Evolutionary conservation across 208 protist species (phyloP), one percentile per base, ranked within the genome.

Genomic region (Porcisia hertigi): DNA sequence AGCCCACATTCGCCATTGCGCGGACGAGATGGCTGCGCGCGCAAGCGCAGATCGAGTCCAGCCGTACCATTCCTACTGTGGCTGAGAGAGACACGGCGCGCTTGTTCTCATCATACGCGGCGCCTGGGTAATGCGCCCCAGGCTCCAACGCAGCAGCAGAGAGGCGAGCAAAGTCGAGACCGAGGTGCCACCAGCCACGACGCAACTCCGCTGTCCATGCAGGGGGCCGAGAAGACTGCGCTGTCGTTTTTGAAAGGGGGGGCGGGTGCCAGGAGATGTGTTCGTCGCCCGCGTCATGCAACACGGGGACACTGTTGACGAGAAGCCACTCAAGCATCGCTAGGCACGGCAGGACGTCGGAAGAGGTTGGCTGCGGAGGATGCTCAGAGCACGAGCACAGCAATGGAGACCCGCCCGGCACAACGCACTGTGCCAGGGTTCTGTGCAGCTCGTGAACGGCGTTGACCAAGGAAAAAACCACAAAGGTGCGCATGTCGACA

Each of bases 271-370:
- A 67, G n/a, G 66, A 41, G 66, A 25, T 45, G 6, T 57, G 43
- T 5, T 14, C 18, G 14, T 43, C 47, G 66, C 47, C 39, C 47
- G 18, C 54, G 69, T 45, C 49, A 58, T 49, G 34, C 9, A 72
- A 0, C 14, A 72, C 20, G 45, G 71, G 71, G 25, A 54, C 45
- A 39, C 71, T 65, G 57, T 53, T 25, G 8, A 74, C 70, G 71
- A 75, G 41, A n/a, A 75, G 71, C 71, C 71, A 65, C 57, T 75
- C 71, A n/a, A 65, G 52, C 71, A 75, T 65, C 25, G 11, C 71
- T 30, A 72, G 25, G 36, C 69, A 72, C 34, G 36, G 20, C 20
- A 34, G 39, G 9, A 36, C 36, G 25, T 41, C 49, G 2, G 16
- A 16, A 55, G 66, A 57, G 16, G 20, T 49, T 34, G 59, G 3